Base-by-base conservation (phyloP, 2,329 filamentous ascomycete species). In the Cryphonectria carpinicola region DNA sequence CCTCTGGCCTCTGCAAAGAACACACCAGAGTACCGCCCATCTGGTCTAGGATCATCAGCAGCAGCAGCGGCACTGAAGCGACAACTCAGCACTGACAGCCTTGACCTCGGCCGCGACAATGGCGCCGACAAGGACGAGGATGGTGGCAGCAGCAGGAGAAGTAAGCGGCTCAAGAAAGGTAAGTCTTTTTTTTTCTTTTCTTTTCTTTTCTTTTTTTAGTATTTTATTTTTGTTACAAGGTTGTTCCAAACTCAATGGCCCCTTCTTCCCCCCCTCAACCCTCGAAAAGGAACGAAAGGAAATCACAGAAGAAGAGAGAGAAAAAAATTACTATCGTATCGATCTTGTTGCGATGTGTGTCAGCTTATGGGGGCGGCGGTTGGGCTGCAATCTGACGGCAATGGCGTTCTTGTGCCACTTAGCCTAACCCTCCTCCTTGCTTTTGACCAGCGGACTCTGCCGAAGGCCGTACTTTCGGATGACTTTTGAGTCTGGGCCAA, bases 141-240 rank as follows among this genome's bases (percentile, higher is more conserved):
- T 65, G 84, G 84, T 74, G 88, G 88, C 73, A 68, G 92, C 74
- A 89, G 92, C 74, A 89, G 96, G 73, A 90, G 95, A 70, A 98
- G 95, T 81, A 99, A 99, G 83, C 90, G 96, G 60, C 85, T 97
- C 17, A 97, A 96, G 81, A 97, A 97, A 86, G 91, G 90, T 92
- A 85, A 77, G 87, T 81, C 61, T 11, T 62, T 49, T 49, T 7
- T 35, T 11, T n/a, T n/a, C n/a, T n/a, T 11, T 62, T 49, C 35
- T 7, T 35, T 11, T 81, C 61, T 11, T 62, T 49, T 49, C 6
- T 35, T 11, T 65, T 43, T 11, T 22, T 68, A 22, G 28, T 73
- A 43, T 65, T 67, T 19, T 66, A 67, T 32, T 60, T 60, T 35
- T 41, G 37, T 28, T 11, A 14, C 7, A 19, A 13, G 13, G 13